These are phyloP conservation scores for Tarenaya hassleriana DNA, from an alignment of 345 rosid species.

Conservation along the genomic window DNA sequence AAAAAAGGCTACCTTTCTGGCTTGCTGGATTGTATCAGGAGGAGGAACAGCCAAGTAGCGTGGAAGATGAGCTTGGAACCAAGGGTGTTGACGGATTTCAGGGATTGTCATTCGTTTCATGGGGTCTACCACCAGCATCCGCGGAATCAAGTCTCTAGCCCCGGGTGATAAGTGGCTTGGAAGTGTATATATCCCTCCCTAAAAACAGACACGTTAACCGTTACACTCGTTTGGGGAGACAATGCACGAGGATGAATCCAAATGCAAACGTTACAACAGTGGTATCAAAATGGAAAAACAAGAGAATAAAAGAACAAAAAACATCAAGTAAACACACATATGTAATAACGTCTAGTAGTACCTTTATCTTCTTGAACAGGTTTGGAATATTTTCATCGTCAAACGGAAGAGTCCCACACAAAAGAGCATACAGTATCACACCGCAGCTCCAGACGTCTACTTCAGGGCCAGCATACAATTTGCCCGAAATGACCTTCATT, in stretches of 20 bases:
- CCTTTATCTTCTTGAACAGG: constrained; percentile 90
- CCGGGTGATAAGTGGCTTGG: constrained; percentile 85
- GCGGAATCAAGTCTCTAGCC: constrained; percentile 84
- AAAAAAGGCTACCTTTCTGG: constrained; percentile 47
- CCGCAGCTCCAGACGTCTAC: constrained; percentile 99
- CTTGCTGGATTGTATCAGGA: constrained; percentile 67
- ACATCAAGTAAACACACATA: background rate
- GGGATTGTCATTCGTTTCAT: constrained; percentile 81
- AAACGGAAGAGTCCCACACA: constrained; percentile 91
- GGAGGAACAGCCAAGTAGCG: constrained; percentile 82
- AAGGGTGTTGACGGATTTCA: constrained; percentile 77
- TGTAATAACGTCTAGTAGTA: constrained; percentile 18
- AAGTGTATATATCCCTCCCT: constrained; percentile 88
- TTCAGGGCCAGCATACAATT: constrained; percentile 90
- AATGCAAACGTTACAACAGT: constrained; percentile 9
- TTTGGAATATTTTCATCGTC: constrained; percentile 91
- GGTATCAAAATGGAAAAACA: background rate
- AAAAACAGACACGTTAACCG: constrained; percentile 14
- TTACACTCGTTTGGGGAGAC: background rate
- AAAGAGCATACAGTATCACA: constrained; percentile 88
- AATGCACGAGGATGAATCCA: background rate
- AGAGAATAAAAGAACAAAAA: background rate
- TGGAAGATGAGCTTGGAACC: constrained; percentile 88
- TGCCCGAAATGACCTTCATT: constrained; percentile 76
- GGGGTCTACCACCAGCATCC: constrained; percentile 94